These are phyloP conservation scores for Boletales sp. DNA, from an alignment of 768 basidiomycete species.

Conservation along the genomic window DNA sequence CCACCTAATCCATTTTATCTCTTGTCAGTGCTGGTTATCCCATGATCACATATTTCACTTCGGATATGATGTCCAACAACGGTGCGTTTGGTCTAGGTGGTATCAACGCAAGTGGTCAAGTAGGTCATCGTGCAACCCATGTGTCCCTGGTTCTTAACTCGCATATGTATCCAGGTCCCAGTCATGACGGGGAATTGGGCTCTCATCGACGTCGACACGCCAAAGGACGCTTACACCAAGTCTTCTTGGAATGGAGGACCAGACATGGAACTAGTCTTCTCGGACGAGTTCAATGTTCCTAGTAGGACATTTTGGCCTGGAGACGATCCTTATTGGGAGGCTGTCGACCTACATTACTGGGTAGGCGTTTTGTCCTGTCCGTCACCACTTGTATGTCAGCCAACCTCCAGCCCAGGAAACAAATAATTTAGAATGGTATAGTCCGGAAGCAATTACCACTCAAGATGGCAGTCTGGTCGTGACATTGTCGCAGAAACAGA, in stretches of 20 bases:
- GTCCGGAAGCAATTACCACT: slow-evolving; percentile 50
- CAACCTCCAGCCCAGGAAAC: slow-evolving; percentile 33
- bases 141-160: not conserved
- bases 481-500: slow-evolving; percentile 44
- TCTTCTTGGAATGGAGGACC: slow-evolving; percentile 57
- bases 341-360: slow-evolving; percentile 41
- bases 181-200: slow-evolving; percentile 51
- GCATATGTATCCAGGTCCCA: slow-evolving; percentile 42
- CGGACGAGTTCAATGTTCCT: slow-evolving; percentile 77
- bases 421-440: slow-evolving; percentile 57
- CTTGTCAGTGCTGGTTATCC: slow-evolving; percentile 42
- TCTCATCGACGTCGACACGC: slow-evolving; percentile 58
- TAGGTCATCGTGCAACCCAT: slow-evolving; percentile 18
- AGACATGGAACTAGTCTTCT: slow-evolving; percentile 60
- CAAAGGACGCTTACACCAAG: slow-evolving; percentile 52
- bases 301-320: slow-evolving; percentile 78
- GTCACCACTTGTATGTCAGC: slow-evolving; percentile 23
- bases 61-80: slow-evolving; percentile 26
- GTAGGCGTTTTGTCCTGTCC: slow-evolving; percentile 29
- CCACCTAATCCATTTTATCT: not conserved
- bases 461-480: slow-evolving; percentile 48
- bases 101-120: slow-evolving; percentile 73
- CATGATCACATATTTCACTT: slow-evolving; percentile 37
- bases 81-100: slow-evolving; percentile 64
- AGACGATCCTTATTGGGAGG: slow-evolving; percentile 86